phyloP scores from a whole-genome alignment of 2,329 filamentous ascomycete species.

The Madurella fahalii region DNA sequence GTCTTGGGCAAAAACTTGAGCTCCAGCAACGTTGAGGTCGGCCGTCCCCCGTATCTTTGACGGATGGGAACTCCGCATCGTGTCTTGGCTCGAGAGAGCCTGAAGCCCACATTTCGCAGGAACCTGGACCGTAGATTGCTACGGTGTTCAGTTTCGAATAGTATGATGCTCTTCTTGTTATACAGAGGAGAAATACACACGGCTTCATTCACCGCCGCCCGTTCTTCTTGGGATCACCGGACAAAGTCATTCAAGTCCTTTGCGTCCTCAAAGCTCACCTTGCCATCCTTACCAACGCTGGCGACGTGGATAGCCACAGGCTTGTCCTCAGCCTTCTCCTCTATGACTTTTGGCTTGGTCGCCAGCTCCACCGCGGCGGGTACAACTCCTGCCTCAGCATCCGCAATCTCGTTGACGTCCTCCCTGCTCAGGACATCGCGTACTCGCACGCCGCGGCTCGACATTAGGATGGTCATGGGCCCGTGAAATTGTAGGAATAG shows the following conservation, averaged over 20 bases:
- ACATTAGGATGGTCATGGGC: conserved; percentile 79
- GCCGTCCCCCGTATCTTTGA: no score
- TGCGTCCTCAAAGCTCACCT: conserved; percentile 61
- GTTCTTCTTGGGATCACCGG: conserved; percentile 28
- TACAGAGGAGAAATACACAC: conserved; percentile 4
- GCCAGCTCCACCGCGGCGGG: conserved; percentile 53
- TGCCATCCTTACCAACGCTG: conserved; percentile 56
- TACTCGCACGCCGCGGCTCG: conserved; percentile 76
- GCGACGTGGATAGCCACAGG: conserved; percentile 52
- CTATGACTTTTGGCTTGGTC: conserved; percentile 35
- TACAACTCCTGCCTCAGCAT: conserved; percentile 68
- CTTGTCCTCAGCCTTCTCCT: conserved; percentile 26
- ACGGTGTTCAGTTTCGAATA: background rate
- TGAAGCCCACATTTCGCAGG: background rate
- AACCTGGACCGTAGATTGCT: background rate
- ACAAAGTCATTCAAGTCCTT: conserved; percentile 56
- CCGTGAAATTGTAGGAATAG: conserved; percentile 88
- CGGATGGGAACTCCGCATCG: no score
- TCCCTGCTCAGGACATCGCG: conserved; percentile 72
- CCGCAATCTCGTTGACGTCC: conserved; percentile 87
- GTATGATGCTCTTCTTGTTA: background rate
- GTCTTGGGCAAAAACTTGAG: no score
- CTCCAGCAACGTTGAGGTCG: no score
- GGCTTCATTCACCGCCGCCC: no score
- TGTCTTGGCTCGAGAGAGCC: no score